phyloP scores from a whole-genome alignment of 441 rosid species.

The Biscutella laevigata region DNA sequence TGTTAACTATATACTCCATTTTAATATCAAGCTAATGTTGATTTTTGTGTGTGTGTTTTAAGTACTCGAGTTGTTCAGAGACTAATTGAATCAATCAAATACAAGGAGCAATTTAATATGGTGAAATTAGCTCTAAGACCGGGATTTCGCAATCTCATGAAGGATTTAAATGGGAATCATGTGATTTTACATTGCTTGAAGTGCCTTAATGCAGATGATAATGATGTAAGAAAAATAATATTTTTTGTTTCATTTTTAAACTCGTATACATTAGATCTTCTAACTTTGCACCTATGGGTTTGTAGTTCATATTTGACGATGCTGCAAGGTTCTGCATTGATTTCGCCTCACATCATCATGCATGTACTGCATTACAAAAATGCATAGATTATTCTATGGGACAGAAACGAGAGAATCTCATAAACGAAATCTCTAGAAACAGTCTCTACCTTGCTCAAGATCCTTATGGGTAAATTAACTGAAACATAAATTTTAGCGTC shows the following conservation, averaged over 20 bases:
- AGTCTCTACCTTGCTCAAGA: slow-evolving; percentile 48
- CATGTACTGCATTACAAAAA: slow-evolving; percentile 53
- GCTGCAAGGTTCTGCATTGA: slow-evolving; percentile 49
- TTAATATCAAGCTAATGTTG: too few species aligned
- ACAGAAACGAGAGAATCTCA: slow-evolving; percentile 33
- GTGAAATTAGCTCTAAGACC: slow-evolving; percentile 45
- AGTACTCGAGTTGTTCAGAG: slow-evolving; percentile 63
- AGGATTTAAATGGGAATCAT: slow-evolving; percentile 55
- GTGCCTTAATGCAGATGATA: slow-evolving; percentile 39
- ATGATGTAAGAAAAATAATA: slow-evolving; percentile 24
- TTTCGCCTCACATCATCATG: slow-evolving; percentile 52
- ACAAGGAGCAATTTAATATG: slow-evolving; percentile 40
- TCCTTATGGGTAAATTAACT: slow-evolving; percentile 41
- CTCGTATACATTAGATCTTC: too few species aligned
- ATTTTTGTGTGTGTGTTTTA: too few species aligned
- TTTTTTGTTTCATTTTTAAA: too few species aligned
- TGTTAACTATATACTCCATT: too few species aligned
- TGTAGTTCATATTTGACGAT: slow-evolving; percentile 47
- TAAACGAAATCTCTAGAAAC: slow-evolving; percentile 36
- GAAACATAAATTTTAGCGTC: too few species aligned
- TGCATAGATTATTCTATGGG: slow-evolving; percentile 48
- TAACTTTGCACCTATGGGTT: too few species aligned
- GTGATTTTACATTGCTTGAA: slow-evolving; percentile 59
- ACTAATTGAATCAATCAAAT: slow-evolving; percentile 45
- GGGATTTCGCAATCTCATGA: slow-evolving; percentile 43